A percentile compares a stretch with the other conserved stretches of the same genome.
Conservation (phyloP, 2,329 filamentous ascomycete genomes). For the Calycina herbarum region DNA sequence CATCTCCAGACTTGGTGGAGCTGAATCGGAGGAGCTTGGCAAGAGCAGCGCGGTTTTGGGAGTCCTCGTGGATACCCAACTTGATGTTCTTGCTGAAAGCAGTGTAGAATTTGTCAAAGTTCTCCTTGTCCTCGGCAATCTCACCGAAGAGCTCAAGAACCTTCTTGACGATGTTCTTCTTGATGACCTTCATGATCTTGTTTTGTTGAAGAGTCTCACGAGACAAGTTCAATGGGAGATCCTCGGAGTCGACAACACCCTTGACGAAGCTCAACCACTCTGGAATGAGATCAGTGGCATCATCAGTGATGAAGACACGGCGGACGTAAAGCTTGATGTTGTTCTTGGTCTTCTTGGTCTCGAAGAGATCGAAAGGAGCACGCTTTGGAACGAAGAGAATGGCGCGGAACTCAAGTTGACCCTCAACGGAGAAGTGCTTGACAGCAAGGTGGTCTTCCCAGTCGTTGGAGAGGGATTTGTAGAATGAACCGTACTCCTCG, state of each 20-base stretch:
- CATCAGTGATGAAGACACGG: constrained; percentile 99
- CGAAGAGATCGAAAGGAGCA: constrained; percentile 98
- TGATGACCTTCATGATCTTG: constrained; percentile 99
- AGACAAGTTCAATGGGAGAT: constrained; percentile 98
- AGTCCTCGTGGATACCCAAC: constrained; percentile 99
- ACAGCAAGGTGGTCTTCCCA: constrained; percentile 99
- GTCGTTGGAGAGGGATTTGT: constrained; percentile 99
- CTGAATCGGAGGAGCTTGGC: constrained; percentile 99
- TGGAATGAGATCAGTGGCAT: constrained; percentile 97
- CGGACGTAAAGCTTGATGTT: constrained; percentile 99
- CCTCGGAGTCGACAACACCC: constrained; percentile 99
- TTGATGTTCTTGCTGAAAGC: constrained; percentile 99
- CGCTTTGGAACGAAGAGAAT: constrained; percentile 99
- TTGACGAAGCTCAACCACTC: constrained; percentile 99
- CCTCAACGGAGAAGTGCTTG: constrained; percentile 99
- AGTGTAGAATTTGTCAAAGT: constrained; percentile 99
- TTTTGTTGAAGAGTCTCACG: constrained; percentile 99
- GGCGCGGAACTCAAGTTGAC: constrained; percentile 99
- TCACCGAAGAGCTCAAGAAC: constrained; percentile 98
- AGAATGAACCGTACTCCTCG: constrained; percentile 98
- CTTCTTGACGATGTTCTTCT: constrained; percentile 99
- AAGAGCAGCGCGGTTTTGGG: constrained; percentile 88
- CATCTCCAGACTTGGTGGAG: constrained; percentile 98
- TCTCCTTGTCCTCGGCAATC: constrained; percentile 99
- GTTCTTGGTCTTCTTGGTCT: constrained; percentile 99